Base-by-base conservation (phyloP, 148 eudicot species). In the Chenopodium quinoa region DNA sequence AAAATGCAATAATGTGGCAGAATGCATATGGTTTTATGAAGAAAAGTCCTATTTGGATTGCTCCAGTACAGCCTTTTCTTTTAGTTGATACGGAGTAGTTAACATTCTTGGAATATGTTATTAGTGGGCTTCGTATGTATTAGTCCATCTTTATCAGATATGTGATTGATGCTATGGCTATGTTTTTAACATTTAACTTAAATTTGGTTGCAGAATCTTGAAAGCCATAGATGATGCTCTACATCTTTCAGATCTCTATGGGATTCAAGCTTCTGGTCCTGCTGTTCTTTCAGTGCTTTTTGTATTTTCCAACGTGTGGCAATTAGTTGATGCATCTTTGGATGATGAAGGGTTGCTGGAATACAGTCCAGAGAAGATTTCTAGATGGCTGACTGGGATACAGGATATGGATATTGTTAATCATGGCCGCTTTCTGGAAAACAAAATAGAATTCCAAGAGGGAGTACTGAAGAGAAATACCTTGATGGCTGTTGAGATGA, bases 301-400 rank as follows among this genome's bases (percentile, higher is more conserved):
- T 84, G 70, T 93, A 67, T 90, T 95, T 76, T 89, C 94, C 60
- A 86, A 84, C 84, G 87, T 91, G 62, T 95, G 97, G 97, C 88
- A 92, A 83, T 84, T 95, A 73, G 84, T 93, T 89, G 97, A 95
- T 89, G 94, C 98, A 75, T 88, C 98, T 58, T 86, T 95, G 32
- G 97, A 92, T 75, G 98, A 95, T 86, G 98, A 93, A 85, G 93
- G 92, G 37, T 78, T 93, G 85, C 86, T 95, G 73, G 92, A 92
- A 82, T 85, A 88, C 64, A 90, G 91, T 69, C 81, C 85, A 71
- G 92, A 92, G 79, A 93, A 89, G 91, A 91, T 87, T 82, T 89
- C 91, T 46, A 90, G 80, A 80, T 93, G 98, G 97, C 82, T 83
- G 69, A 87, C 79, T 75, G 83, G 83, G 75, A 76, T 86, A 77